Conservation (phyloP, 2,329 filamentous ascomycete genomes). For the Cladosporium sp. region DNA sequence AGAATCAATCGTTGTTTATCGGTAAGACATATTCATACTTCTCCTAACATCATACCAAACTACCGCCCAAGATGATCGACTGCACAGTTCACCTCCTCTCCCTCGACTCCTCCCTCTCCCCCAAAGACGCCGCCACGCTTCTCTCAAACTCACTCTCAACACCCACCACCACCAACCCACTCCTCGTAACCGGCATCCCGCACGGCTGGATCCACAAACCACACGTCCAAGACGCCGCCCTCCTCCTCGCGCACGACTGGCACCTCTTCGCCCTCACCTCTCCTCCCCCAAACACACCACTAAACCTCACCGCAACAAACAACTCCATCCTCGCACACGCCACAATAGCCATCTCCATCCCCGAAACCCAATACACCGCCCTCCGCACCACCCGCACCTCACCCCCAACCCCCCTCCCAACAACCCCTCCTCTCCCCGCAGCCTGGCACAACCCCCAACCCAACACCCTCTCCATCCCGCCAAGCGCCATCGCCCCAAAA, state of each 20-base stretch:
- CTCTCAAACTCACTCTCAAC: not conserved
- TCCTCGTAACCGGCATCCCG: slow-evolving; percentile 12
- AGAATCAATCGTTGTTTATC: no score
- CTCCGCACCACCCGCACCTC: no score
- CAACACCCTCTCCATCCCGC: no score
- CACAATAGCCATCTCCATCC: not conserved
- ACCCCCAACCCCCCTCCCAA: no score
- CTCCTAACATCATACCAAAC: no score
- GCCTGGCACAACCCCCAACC: no score
- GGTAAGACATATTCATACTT: no score
- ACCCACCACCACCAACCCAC: not conserved
- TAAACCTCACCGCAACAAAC: no score
- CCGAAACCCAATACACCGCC: not conserved
- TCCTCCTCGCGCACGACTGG: slow-evolving; percentile 11
- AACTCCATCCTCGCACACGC: not conserved
- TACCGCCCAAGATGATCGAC: not conserved
- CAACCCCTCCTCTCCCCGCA: no score
- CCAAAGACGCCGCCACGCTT: not conserved
- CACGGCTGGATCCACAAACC: slow-evolving; percentile 16
- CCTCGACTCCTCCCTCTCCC: not conserved
- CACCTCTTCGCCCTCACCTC: slow-evolving; percentile 12
- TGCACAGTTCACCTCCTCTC: slow-evolving; percentile 4
- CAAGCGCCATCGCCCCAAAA: not conserved
- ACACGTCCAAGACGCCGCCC: slow-evolving; percentile 3
- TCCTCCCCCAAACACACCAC: no score